Conservation (phyloP, 805 yeast species). For the Yarrowia divulgata region DNA sequence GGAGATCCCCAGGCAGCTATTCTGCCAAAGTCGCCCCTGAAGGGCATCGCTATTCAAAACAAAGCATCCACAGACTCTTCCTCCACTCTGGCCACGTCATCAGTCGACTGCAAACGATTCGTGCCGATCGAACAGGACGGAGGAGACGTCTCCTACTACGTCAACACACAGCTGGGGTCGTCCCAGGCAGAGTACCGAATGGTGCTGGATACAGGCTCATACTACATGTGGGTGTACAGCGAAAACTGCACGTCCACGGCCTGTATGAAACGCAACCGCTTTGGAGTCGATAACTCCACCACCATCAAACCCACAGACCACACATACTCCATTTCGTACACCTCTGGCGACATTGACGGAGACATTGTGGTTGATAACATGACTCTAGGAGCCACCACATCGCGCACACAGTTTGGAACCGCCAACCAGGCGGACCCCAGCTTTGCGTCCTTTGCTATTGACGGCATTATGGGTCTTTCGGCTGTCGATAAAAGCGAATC, state of each 20-base stretch:
- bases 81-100: neutral
- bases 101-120: constrained; percentile 17
- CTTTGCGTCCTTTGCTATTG: constrained; percentile 60
- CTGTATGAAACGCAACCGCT: constrained; percentile 52
- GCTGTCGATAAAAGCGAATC: constrained; percentile 53
- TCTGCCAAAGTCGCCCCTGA: neutral
- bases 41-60: neutral
- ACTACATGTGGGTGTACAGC: constrained; percentile 69
- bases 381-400: constrained; percentile 52
- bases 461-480: constrained; percentile 69
- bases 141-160: constrained; percentile 47
- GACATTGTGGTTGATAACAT: constrained; percentile 54
- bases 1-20: neutral
- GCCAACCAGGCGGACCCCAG: constrained; percentile 62
- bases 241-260: constrained; percentile 56
- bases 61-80: neutral
- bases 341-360: constrained; percentile 63
- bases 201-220: constrained; percentile 70
- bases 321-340: constrained; percentile 60
- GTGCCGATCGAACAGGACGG: constrained; percentile 44
- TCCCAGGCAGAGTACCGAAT: constrained; percentile 55
- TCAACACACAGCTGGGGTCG: constrained; percentile 46
- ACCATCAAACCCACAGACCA: constrained; percentile 42
- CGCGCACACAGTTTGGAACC: constrained; percentile 58
- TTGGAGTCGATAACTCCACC: constrained; percentile 41